Conservation (phyloP, 257 asterid genomes). For the Solanum chiquidenum region DNA sequence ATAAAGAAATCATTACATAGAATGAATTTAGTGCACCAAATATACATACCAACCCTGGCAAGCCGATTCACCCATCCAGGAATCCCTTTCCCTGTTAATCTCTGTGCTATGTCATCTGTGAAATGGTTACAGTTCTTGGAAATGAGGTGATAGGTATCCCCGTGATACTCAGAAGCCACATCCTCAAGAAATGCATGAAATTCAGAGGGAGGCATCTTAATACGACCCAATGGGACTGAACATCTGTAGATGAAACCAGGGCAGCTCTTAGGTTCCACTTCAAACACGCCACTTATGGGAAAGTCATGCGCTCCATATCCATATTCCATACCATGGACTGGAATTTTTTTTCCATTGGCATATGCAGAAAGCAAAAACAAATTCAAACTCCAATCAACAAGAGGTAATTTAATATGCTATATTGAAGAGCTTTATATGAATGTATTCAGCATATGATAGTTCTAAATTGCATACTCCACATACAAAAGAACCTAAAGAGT, state of each 20-base stretch:
- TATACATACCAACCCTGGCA: slow-evolving; percentile 11
- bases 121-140: slow-evolving; percentile 46
- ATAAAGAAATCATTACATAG: background rate
- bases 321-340: slow-evolving; percentile 46
- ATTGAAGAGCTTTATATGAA: background rate
- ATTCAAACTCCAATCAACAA: background rate
- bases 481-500: background rate
- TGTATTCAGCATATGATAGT: background rate
- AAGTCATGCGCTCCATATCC: slow-evolving; percentile 49
- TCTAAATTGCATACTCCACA: background rate
- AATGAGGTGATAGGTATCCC: slow-evolving; percentile 44
- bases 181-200: slow-evolving; percentile 32
- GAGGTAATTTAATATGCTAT: background rate
- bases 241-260: slow-evolving; percentile 41
- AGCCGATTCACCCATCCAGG: slow-evolving; percentile 53
- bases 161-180: slow-evolving; percentile 46
- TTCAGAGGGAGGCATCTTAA: slow-evolving; percentile 22
- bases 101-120: slow-evolving; percentile 33
- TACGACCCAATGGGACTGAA: slow-evolving; percentile 32
- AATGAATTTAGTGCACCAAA: background rate
- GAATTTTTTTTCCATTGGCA: background rate
- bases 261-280: slow-evolving; percentile 47
- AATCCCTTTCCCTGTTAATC: slow-evolving; percentile 34
- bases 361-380: background rate
- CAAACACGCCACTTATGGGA: slow-evolving; percentile 46